These are phyloP conservation scores for Paraphoma chrysanthemicola DNA, from an alignment of 2,329 filamentous ascomycete species.

Conservation along the genomic window DNA sequence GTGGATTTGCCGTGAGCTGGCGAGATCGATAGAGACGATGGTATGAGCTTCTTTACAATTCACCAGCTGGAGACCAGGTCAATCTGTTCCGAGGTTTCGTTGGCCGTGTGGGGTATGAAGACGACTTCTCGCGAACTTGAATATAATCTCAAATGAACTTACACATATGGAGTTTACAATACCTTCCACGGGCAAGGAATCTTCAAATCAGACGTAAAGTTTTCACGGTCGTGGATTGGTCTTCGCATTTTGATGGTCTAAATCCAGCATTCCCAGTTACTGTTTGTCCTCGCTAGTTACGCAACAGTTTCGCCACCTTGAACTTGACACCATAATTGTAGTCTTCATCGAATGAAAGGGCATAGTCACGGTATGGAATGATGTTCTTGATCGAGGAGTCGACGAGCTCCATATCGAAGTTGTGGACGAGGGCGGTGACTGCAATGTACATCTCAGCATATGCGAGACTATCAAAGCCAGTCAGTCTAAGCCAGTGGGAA, in stretches of 20 bases:
- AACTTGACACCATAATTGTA: slow-evolving; percentile 11
- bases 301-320: slow-evolving; percentile 7
- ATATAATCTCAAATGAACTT: no score
- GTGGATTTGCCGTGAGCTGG: no score
- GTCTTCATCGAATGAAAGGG: slow-evolving; percentile 13
- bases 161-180: no score
- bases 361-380: slow-evolving; percentile 8
- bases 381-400: slow-evolving; percentile 17
- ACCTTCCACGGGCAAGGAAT: no score
- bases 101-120: no score
- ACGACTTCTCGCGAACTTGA: no score
- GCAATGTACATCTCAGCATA: slow-evolving; percentile 26
- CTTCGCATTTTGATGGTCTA: neutral
- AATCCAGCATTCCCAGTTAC: neutral
- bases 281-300: neutral
- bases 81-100: no score
- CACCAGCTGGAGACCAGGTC: no score
- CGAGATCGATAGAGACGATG: no score
- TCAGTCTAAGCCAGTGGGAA: neutral
- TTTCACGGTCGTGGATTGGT: no score
- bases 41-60: no score
- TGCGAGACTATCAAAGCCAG: slow-evolving; percentile 34
- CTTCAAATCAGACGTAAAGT: no score
- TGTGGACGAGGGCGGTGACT: slow-evolving; percentile 12
- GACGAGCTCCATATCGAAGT: slow-evolving; percentile 24